Base-by-base conservation (phyloP, 192 early-diverging fungal genomes). In the Umbelopsis sp. region DNA sequence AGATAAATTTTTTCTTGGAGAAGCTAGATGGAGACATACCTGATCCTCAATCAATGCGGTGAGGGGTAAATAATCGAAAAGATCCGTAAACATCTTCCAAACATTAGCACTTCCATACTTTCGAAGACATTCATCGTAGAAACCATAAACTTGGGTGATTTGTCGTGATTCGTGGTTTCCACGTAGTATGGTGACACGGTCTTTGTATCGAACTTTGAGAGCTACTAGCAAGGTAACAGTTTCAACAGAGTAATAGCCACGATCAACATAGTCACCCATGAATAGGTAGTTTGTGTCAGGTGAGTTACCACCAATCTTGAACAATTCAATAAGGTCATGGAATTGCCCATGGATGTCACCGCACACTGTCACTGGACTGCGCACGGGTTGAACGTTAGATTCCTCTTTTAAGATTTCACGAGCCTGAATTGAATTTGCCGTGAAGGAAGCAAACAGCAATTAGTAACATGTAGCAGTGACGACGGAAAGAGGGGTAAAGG, bases 301-400 rank as follows among this genome's bases (percentile, higher is more conserved):
- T 47, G 93, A 93, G 71, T 96, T 91, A 75, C 98, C 98, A 59
- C 98, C 97, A 71, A 97, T 97, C 68, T 91, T 90, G 83, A 98
- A 97, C 26, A 99, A 91, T 82, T 98, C 96, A 75, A 96, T 92
- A 51, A 98, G 84, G 78, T 98, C 98, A 77, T 96, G 95, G 77
- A 98, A 98, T 81, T 99, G 98, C n/a, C 98, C 98, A 76, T 99
- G 98, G 50, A 99, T 96, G 81, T 99, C 98, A 68, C 78, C 98
- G 81, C 95, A 97, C 50, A 99, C 96, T 53, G 96, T 99, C 32
- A 99, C 96, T n/a, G 97, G 97, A 69, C 95, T 90, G 66, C 90
- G 86, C n/a, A 99, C 96, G 26, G 96, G 96, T 80, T 98, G 96
- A 51, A 99, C 96, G 81, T 99, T 99, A 44, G 92, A 93, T 74